Conservation (phyloP, 192 early-diverging fungal species). For the Radiomyces spectabilis region DNA sequence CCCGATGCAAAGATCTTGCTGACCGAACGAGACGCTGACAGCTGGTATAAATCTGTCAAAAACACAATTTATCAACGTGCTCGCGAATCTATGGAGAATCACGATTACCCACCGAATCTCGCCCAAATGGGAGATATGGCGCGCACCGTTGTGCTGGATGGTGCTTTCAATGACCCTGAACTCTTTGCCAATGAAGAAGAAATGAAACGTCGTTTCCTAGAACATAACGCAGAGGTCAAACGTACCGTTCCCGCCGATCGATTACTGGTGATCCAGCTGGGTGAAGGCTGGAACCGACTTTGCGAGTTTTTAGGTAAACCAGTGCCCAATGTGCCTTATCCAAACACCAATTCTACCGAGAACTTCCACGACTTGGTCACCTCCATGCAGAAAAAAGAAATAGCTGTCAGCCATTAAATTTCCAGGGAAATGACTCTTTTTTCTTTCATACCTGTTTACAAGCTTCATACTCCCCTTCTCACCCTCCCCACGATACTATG, state of each 20-base stretch:
- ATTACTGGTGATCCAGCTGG: conserved; percentile 2
- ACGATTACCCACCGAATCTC: no score
- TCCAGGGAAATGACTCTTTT: no score
- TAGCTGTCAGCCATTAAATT: no score
- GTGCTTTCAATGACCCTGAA: neutral
- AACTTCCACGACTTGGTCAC: neutral
- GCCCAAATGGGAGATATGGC: no score
- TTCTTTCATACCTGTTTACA: no score
- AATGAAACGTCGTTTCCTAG: neutral
- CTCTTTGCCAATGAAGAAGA: neutral
- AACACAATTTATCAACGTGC: conserved; percentile 5
- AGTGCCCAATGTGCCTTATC: conserved; percentile 2
- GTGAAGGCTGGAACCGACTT: conserved; percentile 10
- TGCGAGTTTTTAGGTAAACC: conserved; percentile 10
- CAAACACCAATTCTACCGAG: conserved; percentile 7
- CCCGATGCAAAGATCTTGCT: conserved; percentile 22
- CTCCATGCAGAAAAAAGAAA: no score
- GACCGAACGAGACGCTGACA: conserved; percentile 10
- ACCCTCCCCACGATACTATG: no score
- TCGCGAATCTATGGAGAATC: no score
- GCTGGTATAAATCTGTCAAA: conserved; percentile 7
- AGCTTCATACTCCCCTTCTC: no score
- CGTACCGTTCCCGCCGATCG: conserved; percentile 1
- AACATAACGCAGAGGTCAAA: conserved; percentile 11
- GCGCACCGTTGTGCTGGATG: no score